A percentile compares a stretch with the other conserved stretches of the same genome.
phyloP scores from a whole-genome alignment of 2,329 filamentous ascomycete species.

The Coccinonectria pachysandricola region DNA sequence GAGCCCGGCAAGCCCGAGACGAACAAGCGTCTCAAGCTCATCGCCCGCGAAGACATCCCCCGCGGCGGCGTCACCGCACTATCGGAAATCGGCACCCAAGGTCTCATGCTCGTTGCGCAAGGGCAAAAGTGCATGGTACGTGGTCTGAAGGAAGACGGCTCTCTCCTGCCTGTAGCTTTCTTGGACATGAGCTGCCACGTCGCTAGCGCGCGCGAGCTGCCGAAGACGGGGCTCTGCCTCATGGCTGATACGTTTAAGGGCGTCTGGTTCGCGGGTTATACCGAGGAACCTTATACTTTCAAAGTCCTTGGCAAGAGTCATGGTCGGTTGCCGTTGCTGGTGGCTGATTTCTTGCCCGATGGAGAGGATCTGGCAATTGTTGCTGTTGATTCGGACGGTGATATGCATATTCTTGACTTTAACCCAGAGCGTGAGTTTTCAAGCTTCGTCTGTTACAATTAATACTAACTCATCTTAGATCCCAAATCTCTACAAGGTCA shows the following conservation, averaged over 20 bases:
- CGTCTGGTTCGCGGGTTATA: constrained; percentile 92
- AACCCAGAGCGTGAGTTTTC: constrained; percentile 74
- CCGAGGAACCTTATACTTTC: constrained; percentile 94
- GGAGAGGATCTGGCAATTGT: constrained; percentile 75
- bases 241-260: constrained; percentile 89
- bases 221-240: constrained; percentile 73
- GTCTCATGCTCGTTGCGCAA: constrained; percentile 80
- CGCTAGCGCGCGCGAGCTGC: constrained; percentile 71
- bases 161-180: constrained; percentile 85
- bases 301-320: constrained; percentile 82
- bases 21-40: constrained; percentile 71
- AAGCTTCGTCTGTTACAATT: not conserved
- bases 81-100: constrained; percentile 75
- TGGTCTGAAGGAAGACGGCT: constrained; percentile 90
- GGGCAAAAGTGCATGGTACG: constrained; percentile 97
- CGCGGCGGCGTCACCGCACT: constrained; percentile 85
- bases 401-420: constrained; percentile 83
- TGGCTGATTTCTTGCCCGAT: constrained; percentile 81
- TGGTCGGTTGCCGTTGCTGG: constrained; percentile 65
- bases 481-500: constrained; percentile 88
- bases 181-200: constrained; percentile 97
- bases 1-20: constrained; percentile 79
- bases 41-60: constrained; percentile 82
- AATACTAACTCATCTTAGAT: constrained; percentile 43
- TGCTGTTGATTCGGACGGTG: constrained; percentile 72